Evolutionary conservation across 1,284 basidiomycete species (phyloP).

Genomic region (Cryptococcus depauperatus): DNA sequence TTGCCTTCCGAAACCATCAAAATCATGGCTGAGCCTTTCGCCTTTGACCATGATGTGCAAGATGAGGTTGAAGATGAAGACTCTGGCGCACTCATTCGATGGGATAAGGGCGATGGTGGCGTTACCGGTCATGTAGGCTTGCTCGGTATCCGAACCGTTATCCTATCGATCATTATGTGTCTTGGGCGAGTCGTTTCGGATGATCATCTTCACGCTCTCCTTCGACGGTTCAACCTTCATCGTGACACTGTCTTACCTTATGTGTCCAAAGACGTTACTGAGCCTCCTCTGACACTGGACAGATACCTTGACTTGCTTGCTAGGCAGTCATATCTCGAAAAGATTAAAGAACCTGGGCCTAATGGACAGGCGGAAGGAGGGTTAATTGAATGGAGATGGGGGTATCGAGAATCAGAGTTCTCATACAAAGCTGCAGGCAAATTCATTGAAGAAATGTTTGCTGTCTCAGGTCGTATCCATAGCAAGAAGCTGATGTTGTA

Average conservation of each 20-base stretch:
- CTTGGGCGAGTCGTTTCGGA: constrained; percentile 30
- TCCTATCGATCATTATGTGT: constrained; percentile 38
- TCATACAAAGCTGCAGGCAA: constrained; percentile 35
- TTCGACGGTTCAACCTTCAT: constrained; percentile 32
- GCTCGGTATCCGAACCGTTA: constrained; percentile 40
- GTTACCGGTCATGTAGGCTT: constrained; percentile 28
- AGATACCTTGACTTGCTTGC: constrained; percentile 38
- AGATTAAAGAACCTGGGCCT: constrained; percentile 21
- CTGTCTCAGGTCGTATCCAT: neutral
- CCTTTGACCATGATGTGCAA: constrained; percentile 20
- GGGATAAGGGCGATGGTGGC: constrained; percentile 40
- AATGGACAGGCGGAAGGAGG: constrained; percentile 9
- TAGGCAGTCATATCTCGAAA: constrained; percentile 39
- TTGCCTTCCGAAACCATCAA: constrained; percentile 25
- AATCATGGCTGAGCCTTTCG: constrained; percentile 22
- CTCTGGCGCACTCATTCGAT: constrained; percentile 37
- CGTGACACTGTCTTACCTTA: constrained; percentile 36
- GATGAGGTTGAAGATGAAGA: constrained; percentile 20
- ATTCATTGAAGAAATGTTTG: constrained; percentile 40
- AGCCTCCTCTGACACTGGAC: constrained; percentile 29
- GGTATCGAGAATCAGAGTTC: constrained; percentile 41
- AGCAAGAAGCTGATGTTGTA: neutral
- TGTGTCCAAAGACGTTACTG: constrained; percentile 22
- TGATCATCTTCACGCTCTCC: constrained; percentile 27
- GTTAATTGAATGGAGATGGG: constrained; percentile 39